A percentile compares a stretch with the other conserved stretches of the same genome.
phyloP scores from a whole-genome alignment of 441 rosid species.

The Erodium moschatum region DNA sequence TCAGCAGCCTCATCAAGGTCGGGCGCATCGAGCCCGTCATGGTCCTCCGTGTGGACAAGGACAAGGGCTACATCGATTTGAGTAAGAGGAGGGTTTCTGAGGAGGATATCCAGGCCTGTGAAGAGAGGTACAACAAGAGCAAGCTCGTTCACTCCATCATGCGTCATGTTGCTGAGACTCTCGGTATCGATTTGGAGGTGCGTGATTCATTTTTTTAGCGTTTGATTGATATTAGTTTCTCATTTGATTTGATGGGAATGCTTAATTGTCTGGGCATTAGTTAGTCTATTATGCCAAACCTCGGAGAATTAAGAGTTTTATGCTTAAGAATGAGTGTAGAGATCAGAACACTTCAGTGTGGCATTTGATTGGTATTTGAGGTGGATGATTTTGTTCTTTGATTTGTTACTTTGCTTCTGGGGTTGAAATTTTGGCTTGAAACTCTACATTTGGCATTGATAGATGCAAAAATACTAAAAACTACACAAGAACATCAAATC shows the following conservation, averaged over 20 bases:
- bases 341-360: too few species aligned
- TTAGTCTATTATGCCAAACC: too few species aligned
- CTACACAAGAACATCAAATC: too few species aligned
- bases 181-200: slow-evolving; percentile 80
- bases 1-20: slow-evolving; percentile 83
- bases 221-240: neutral
- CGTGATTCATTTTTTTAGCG: neutral
- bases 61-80: slow-evolving; percentile 86
- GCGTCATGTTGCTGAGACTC: slow-evolving; percentile 92
- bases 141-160: slow-evolving; percentile 94
- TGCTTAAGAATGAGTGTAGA: too few species aligned
- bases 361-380: too few species aligned
- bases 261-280: neutral
- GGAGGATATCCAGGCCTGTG: slow-evolving; percentile 87
- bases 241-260: neutral
- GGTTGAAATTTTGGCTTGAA: too few species aligned
- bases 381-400: too few species aligned
- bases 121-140: slow-evolving; percentile 95
- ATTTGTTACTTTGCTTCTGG: too few species aligned
- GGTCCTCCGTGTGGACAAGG: slow-evolving; percentile 92
- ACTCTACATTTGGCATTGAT: too few species aligned
- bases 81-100: slow-evolving; percentile 90
- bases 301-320: too few species aligned
- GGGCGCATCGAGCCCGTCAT: slow-evolving; percentile 95
- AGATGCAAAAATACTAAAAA: too few species aligned